Percentiles rank a stretch among this genome's conserved stretches.
phyloP scores from a whole-genome alignment of 345 rosid genomes.

The Dovyalis caffra region DNA sequence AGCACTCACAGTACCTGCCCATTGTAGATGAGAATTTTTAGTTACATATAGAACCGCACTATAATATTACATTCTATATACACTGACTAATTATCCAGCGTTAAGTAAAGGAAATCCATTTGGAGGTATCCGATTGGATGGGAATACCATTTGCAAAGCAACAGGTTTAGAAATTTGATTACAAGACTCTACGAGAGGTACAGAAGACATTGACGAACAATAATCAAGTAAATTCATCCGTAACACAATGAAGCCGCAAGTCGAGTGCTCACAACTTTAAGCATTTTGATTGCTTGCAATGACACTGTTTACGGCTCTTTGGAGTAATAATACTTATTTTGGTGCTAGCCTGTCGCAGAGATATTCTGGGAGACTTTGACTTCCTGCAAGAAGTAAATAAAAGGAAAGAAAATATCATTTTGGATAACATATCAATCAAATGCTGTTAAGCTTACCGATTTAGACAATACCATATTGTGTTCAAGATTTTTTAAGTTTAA shows the following conservation, averaged over 20 bases:
- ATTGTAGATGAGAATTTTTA: background rate
- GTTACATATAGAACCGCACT: slow-evolving; percentile 3
- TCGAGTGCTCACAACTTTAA: slow-evolving; percentile 45
- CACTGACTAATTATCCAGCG: background rate
- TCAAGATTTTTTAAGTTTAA: no score
- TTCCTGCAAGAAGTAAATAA: slow-evolving; percentile 24
- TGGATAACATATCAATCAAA: background rate
- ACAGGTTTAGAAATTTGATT: no score
- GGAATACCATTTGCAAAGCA: no score
- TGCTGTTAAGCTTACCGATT: background rate
- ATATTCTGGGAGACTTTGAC: slow-evolving; percentile 24
- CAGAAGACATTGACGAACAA: background rate
- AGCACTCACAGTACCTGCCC: slow-evolving; percentile 57
- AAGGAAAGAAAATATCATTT: background rate
- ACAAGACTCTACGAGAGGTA: background rate
- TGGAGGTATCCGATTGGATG: no score
- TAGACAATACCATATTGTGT: background rate
- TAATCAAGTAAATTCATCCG: background rate
- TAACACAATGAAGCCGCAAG: no score
- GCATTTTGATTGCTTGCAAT: slow-evolving; percentile 53
- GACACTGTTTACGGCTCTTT: slow-evolving; percentile 41
- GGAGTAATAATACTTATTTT: slow-evolving; percentile 20
- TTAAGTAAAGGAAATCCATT: background rate
- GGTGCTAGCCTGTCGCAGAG: slow-evolving; percentile 9
- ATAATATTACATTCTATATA: background rate